Evolutionary conservation across 805 yeast species (phyloP).

Genomic region (Metschnikowia rubicola): DNA sequence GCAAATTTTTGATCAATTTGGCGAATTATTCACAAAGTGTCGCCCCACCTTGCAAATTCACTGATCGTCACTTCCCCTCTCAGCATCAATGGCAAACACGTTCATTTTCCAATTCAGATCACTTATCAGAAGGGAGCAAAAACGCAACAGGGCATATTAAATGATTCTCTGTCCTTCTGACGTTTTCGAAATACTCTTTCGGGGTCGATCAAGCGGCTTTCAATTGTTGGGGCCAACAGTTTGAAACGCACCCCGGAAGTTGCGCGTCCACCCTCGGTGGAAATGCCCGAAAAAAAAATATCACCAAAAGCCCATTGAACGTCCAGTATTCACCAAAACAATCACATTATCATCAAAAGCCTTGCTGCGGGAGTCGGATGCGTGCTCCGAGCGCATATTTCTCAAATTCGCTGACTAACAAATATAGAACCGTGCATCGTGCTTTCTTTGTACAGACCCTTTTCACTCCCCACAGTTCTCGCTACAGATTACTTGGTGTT

Average conservation of each 20-base stretch:
- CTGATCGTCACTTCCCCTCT: too few relatives aligned
- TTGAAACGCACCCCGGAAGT: conserved; percentile 5
- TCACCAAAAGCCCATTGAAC: not conserved
- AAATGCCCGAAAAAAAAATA: not conserved
- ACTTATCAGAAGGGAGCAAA: too few relatives aligned
- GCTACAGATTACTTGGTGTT: conserved; percentile 3
- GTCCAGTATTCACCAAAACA: not conserved
- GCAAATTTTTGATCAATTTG: too few relatives aligned
- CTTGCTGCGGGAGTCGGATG: conserved; percentile 4
- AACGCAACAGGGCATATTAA: too few relatives aligned
- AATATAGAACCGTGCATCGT: conserved; percentile 7
- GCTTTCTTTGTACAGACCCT: conserved; percentile 7
- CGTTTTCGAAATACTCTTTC: too few relatives aligned
- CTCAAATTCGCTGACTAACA: conserved; percentile 4
- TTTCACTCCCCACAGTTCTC: conserved; percentile 7
- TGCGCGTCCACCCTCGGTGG: conserved; percentile 10
- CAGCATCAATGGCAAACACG: too few relatives aligned
- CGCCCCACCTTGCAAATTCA: too few relatives aligned
- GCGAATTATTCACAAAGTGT: too few relatives aligned
- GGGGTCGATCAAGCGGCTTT: too few relatives aligned
- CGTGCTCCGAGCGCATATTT: conserved; percentile 7
- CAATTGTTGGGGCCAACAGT: conserved; percentile 7
- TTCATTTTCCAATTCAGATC: too few relatives aligned
- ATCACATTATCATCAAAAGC: not conserved
- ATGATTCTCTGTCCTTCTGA: too few relatives aligned